Evolutionary conservation across 176 grass and related monocot genomes (phyloP), one percentile per base, ranked within the genome.

Genomic region (Stipa capillata): DNA sequence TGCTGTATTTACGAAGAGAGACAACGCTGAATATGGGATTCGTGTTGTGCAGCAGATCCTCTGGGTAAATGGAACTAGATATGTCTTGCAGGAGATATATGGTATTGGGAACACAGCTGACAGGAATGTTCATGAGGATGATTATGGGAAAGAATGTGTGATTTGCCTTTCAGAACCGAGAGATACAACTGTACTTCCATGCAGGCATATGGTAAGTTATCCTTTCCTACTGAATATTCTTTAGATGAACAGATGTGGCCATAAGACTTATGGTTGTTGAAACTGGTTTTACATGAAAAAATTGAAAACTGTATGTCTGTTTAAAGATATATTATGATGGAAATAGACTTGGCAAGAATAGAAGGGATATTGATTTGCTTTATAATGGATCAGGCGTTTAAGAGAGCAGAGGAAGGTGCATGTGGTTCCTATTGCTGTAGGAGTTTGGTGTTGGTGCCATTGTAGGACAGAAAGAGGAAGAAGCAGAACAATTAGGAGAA

Each of bases 91-190:
- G 39, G 90, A 92, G 59, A 92, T 92, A 39, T 89, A 88, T 59
- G 86, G 90, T 60, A 88, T 86, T 57, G 66, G 83, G 83, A 87
- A 78, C 65, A 69, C 77, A 39, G 44, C 75, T 63, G 81, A 93
- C 14, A 69, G 39, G 42, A 75, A 89, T 28, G 52, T 42, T 59
- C 24, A 56, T 79, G 72, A 79, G 32, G 82, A 82, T 81, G 87
- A 93, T 77, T 72, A 84, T 78, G 84, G 84, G 11, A 93, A 89
- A 84, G 84, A 87, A 82, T 93, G 90, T 87, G 90, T 89, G 15
- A 83, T 93, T 74, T 93, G 87, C 40, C 86, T 93, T 40, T 89
- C 87, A 34, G 84, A 93, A 74, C 86, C 87, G 81, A 88, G 76
- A 61, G 86, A 89, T 77, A 89, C 87, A 23, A 84, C 87, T 49